Evolutionary conservation across 148 eudicot genomes (phyloP).

Genomic region (Cornus controversa): DNA sequence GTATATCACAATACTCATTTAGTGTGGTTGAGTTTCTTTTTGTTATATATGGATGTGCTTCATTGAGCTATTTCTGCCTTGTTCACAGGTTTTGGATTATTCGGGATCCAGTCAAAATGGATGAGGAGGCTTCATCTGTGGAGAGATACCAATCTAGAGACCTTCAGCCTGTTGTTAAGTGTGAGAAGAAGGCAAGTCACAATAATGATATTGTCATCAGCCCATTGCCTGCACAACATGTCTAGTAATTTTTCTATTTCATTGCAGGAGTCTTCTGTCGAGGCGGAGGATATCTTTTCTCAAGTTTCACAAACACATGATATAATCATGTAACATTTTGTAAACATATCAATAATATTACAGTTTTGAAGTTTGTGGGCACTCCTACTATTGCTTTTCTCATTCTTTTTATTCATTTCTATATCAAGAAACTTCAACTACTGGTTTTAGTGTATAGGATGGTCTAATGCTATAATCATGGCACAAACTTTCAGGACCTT

Average conservation of each 20-base stretch:
- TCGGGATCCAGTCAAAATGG: slow-evolving; percentile 27
- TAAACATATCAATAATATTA: not conserved
- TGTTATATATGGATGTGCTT: slow-evolving; percentile 2
- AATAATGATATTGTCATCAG: not conserved
- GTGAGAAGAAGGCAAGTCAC: slow-evolving; percentile 47
- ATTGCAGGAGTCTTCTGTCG: slow-evolving; percentile 28
- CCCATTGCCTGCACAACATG: slow-evolving; percentile 5
- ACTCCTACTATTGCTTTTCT: no score
- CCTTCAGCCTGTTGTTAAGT: slow-evolving; percentile 30
- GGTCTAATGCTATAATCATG: slow-evolving; percentile 6
- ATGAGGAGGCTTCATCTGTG: slow-evolving; percentile 18
- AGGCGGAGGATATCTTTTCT: slow-evolving; percentile 33
- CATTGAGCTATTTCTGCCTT: not conserved
- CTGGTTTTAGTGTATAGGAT: not conserved
- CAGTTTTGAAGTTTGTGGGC: not conserved
- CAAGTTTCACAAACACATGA: slow-evolving; percentile 54
- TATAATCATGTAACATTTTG: slow-evolving; percentile 49
- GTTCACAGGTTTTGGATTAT: slow-evolving; percentile 36
- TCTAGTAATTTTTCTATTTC: slow-evolving; percentile 8
- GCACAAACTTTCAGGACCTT: slow-evolving; percentile 44
- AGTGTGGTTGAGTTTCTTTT: not conserved
- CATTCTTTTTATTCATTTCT: not conserved
- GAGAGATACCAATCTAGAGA: slow-evolving; percentile 20
- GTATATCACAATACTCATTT: not conserved
- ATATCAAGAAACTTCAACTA: not conserved